Evolutionary conservation across 257 asterid species (phyloP).

Genomic region (Solanum chilense): DNA sequence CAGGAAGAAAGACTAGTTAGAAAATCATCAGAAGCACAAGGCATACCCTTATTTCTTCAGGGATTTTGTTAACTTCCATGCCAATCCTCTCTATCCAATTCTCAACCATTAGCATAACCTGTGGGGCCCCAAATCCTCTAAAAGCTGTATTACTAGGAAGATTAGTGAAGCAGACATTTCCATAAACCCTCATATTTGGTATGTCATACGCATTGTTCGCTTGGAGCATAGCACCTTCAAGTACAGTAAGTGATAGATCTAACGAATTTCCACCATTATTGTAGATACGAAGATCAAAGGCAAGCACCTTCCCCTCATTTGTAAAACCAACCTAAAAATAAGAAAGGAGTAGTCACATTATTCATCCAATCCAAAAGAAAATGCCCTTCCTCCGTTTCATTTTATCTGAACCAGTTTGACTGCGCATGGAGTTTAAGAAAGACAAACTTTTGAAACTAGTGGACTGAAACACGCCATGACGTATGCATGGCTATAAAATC

Average conservation of each 20-base stretch:
- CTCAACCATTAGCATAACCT: slow-evolving; percentile 90
- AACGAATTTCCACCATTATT: slow-evolving; percentile 89
- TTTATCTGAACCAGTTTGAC: neutral
- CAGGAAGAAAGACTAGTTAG: neutral
- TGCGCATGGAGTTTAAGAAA: neutral
- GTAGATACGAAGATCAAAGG: slow-evolving; percentile 76
- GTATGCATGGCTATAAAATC: neutral
- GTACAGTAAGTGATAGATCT: slow-evolving; percentile 84
- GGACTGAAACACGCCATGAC: neutral
- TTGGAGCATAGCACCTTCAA: slow-evolving; percentile 93
- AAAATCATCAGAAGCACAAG: neutral
- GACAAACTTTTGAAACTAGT: neutral
- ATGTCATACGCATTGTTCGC: slow-evolving; percentile 86
- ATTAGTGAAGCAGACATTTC: slow-evolving; percentile 88
- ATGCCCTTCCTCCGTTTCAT: neutral
- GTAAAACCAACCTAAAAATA: slow-evolving; percentile 70
- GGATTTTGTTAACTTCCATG: slow-evolving; percentile 61
- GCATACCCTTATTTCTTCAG: slow-evolving; percentile 84
- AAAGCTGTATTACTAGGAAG: slow-evolving; percentile 93
- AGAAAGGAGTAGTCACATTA: neutral
- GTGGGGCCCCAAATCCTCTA: slow-evolving; percentile 98
- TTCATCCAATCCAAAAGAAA: slow-evolving; percentile 2
- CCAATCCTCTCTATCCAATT: slow-evolving; percentile 93
- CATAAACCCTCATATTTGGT: slow-evolving; percentile 69
- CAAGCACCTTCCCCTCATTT: slow-evolving; percentile 75